Evolutionary conservation across 148 eudicot genomes (phyloP).

Genomic region (Dianthus caryophyllus): DNA sequence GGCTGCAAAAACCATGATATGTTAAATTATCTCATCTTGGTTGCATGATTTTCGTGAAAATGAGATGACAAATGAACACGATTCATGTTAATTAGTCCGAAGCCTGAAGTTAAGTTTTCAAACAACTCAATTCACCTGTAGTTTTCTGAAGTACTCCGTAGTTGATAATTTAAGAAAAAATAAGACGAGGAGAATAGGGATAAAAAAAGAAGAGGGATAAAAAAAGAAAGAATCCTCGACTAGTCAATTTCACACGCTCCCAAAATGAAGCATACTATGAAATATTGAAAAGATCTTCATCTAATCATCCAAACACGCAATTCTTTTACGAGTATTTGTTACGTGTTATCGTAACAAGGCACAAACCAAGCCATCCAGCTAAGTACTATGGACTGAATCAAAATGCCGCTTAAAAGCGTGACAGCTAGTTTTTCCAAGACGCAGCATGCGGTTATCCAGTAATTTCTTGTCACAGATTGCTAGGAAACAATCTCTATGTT

Average conservation of each 20-base stretch:
- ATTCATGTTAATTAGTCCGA: neutral
- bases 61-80: neutral
- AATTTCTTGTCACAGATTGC: neutral
- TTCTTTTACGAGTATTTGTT: neutral
- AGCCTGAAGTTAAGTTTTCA: no score
- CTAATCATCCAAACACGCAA: neutral
- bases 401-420: neutral
- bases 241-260: no score
- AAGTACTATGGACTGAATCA: neutral
- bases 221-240: no score
- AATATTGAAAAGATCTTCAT: no score
- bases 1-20: constrained; percentile 38
- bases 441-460: neutral
- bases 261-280: no score
- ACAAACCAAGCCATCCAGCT: neutral
- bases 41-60: neutral
- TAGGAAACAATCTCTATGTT: neutral
- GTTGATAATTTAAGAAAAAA: no score
- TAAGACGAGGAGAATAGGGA: no score
- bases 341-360: neutral
- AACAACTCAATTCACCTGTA: no score
- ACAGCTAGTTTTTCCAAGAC: neutral
- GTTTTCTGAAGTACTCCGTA: no score
- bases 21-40: neutral
- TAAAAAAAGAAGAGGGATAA: no score